Conservation (phyloP, 2,329 filamentous ascomycete species). For the Ophiostoma pallidulum region DNA sequence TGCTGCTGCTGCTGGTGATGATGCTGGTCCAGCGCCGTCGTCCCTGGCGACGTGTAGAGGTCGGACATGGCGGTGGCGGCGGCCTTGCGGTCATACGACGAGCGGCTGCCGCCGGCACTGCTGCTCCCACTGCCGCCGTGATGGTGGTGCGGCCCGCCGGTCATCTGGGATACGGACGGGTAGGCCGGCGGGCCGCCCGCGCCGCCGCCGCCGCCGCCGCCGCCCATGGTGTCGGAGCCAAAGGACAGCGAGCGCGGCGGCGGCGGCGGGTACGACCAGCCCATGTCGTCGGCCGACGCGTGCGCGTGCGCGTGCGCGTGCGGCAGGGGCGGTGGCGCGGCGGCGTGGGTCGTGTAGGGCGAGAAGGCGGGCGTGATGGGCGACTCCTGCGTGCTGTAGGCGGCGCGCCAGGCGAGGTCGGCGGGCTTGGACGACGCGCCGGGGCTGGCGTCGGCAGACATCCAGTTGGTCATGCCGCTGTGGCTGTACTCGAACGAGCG, state of each 20-base stretch:
- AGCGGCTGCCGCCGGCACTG: slow-evolving; percentile 18
- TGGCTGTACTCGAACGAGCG: slow-evolving; percentile 27
- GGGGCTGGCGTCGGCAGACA: slow-evolving; percentile 32
- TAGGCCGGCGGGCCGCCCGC: slow-evolving; percentile 26
- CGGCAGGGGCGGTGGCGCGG: slow-evolving; percentile 28
- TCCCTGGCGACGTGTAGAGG: slow-evolving; percentile 34
- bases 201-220: slow-evolving; percentile 26
- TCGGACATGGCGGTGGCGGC: slow-evolving; percentile 26
- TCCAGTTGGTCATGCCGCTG: slow-evolving; percentile 34
- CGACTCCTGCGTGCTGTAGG: slow-evolving; percentile 42
- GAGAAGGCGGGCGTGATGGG: slow-evolving; percentile 42
- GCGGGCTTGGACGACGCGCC: slow-evolving; percentile 33
- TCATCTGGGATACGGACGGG: slow-evolving; percentile 29
- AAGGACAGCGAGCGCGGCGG: slow-evolving; percentile 40
- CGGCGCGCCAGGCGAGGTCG: slow-evolving; percentile 40
- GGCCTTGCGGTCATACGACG: slow-evolving; percentile 33
- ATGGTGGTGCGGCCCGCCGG: slow-evolving; percentile 12
- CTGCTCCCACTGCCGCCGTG: neutral
- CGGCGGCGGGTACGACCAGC: slow-evolving; percentile 34
- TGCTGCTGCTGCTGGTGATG: slow-evolving; percentile 25
- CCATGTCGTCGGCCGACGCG: slow-evolving; percentile 32
- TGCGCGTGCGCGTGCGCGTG: too few relatives aligned
- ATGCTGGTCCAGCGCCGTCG: too few relatives aligned
- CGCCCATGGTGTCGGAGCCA: slow-evolving; percentile 31
- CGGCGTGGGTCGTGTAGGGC: slow-evolving; percentile 35